These are phyloP conservation scores for Tephrocybe sp. DNA, from an alignment of 768 basidiomycete genomes.

Conservation along the genomic window DNA sequence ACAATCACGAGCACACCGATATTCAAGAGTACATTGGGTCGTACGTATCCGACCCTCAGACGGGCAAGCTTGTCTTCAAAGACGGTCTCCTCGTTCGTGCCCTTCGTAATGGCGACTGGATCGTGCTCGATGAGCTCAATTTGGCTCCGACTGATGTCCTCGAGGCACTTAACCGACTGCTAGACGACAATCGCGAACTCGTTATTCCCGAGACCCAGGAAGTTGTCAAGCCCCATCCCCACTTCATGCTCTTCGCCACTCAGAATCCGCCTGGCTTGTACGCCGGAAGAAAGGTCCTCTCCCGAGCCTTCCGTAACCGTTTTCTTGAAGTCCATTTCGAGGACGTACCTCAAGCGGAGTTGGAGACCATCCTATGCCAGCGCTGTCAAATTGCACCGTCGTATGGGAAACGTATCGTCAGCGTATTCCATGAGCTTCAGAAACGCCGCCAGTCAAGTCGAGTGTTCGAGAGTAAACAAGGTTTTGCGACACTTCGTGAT, in stretches of 20 bases:
- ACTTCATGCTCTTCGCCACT: slow-evolving; percentile 98
- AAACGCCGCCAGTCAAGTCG: slow-evolving; percentile 87
- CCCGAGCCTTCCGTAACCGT: slow-evolving; percentile 94
- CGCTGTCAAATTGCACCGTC: slow-evolving; percentile 93
- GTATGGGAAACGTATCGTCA: slow-evolving; percentile 87
- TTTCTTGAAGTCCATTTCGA: slow-evolving; percentile 98
- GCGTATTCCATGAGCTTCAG: slow-evolving; percentile 90
- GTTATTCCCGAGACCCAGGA: slow-evolving; percentile 96
- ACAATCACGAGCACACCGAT: slow-evolving; percentile 99
- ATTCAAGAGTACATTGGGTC: slow-evolving; percentile 98
- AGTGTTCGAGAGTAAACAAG: slow-evolving; percentile 96
- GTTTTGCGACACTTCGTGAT: slow-evolving; percentile 95
- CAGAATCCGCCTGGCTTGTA: slow-evolving; percentile 98
- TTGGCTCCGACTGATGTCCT: slow-evolving; percentile 97
- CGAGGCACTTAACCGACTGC: slow-evolving; percentile 92
- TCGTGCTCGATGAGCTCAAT: slow-evolving; percentile 97
- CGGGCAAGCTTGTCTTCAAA: slow-evolving; percentile 93
- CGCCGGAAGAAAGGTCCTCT: slow-evolving; percentile 91
- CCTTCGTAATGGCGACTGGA: slow-evolving; percentile 91
- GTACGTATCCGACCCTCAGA: slow-evolving; percentile 88
- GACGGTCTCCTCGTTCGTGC: slow-evolving; percentile 95
- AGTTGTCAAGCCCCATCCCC: slow-evolving; percentile 87
- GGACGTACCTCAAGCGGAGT: slow-evolving; percentile 91
- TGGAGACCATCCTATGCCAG: slow-evolving; percentile 93
- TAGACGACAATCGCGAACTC: slow-evolving; percentile 97